phyloP scores from a whole-genome alignment of 2,329 filamentous ascomycete species.

The Arthrinium puccinioides region DNA sequence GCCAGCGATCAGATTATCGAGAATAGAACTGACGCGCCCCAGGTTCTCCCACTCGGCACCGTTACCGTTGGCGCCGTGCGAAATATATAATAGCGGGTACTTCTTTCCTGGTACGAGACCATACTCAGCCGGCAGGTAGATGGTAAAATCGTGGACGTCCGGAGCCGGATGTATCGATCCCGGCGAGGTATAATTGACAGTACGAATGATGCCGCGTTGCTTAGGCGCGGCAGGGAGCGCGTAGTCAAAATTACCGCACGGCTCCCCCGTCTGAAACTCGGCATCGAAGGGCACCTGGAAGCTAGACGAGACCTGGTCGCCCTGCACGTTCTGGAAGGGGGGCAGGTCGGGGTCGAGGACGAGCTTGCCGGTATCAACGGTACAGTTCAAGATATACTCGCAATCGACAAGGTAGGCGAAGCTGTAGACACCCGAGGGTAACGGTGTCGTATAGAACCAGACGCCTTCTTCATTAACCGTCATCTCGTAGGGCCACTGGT shows the following conservation, averaged over 20 bases:
- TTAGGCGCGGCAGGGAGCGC: constrained; percentile 11
- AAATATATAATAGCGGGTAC: constrained; percentile 21
- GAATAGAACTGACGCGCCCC: constrained; percentile 17
- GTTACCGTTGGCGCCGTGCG: constrained; percentile 20
- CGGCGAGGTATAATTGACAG: constrained; percentile 21
- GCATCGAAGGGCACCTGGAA: constrained; percentile 21
- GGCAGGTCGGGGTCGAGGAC: constrained; percentile 20
- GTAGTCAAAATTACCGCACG: constrained; percentile 15
- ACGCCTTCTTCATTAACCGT: constrained; percentile 10
- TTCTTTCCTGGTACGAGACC: constrained; percentile 10
- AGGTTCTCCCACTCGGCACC: constrained; percentile 22
- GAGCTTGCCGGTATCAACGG: constrained; percentile 17
- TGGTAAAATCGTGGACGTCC: constrained; percentile 17
- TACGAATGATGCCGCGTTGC: constrained; percentile 15
- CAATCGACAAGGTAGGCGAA: constrained; percentile 20
- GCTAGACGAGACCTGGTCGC: constrained; percentile 17
- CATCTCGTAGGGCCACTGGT: constrained; percentile 21
- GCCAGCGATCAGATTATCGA: constrained; percentile 20
- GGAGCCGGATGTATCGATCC: constrained; percentile 20
- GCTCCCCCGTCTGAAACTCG: constrained; percentile 13
- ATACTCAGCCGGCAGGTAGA: constrained; percentile 20
- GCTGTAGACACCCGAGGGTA: constrained; percentile 19
- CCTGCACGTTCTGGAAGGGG: constrained; percentile 18
- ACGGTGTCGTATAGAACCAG: constrained; percentile 18
- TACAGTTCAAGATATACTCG: constrained; percentile 15